phyloP scores from a whole-genome alignment of 2,329 filamentous ascomycete species.

The Tolypocladium ovalisporum region DNA sequence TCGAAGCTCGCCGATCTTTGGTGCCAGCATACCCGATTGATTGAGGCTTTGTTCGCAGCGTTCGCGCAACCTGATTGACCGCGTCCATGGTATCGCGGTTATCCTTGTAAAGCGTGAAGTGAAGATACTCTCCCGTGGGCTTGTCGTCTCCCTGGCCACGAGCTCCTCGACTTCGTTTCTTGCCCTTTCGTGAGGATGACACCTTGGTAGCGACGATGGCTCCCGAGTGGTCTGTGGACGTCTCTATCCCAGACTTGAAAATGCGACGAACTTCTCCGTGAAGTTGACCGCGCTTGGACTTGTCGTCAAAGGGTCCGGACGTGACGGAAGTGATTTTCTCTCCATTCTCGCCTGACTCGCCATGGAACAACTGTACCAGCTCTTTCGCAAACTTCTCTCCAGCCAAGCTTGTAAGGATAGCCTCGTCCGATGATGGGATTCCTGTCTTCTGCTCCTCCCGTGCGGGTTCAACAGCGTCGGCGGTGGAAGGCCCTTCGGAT shows the following conservation, averaged over 20 bases:
- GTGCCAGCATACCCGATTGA: slow-evolving; percentile 71
- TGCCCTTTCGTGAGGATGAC: slow-evolving; percentile 27
- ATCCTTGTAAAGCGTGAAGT: slow-evolving; percentile 91
- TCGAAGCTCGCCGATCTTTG: slow-evolving; percentile 81
- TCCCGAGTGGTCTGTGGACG: slow-evolving; percentile 46
- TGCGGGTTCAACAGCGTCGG: slow-evolving; percentile 9
- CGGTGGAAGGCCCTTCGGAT: slow-evolving; percentile 8
- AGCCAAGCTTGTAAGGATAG: slow-evolving; percentile 26
- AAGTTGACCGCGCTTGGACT: slow-evolving; percentile 32
- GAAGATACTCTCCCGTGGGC: slow-evolving; percentile 61
- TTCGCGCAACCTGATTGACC: slow-evolving; percentile 62
- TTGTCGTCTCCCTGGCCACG: slow-evolving; percentile 18
- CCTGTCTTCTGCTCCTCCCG: slow-evolving; percentile 8
- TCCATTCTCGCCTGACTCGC: slow-evolving; percentile 17
- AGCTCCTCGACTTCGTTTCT: slow-evolving; percentile 16
- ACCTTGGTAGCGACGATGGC: slow-evolving; percentile 59
- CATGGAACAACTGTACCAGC: slow-evolving; percentile 29
- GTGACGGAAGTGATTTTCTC: slow-evolving; percentile 21
- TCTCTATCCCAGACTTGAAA: slow-evolving; percentile 70
- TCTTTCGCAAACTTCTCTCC: slow-evolving; percentile 27
- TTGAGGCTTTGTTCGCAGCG: slow-evolving; percentile 64
- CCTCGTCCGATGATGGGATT: slow-evolving; percentile 20
- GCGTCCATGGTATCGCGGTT: slow-evolving; percentile 96
- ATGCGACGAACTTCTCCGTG: slow-evolving; percentile 63
- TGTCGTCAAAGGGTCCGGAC: slow-evolving; percentile 32